phyloP scores from a whole-genome alignment of 2,329 filamentous ascomycete genomes.

The Drechslerella coelobrocha region DNA sequence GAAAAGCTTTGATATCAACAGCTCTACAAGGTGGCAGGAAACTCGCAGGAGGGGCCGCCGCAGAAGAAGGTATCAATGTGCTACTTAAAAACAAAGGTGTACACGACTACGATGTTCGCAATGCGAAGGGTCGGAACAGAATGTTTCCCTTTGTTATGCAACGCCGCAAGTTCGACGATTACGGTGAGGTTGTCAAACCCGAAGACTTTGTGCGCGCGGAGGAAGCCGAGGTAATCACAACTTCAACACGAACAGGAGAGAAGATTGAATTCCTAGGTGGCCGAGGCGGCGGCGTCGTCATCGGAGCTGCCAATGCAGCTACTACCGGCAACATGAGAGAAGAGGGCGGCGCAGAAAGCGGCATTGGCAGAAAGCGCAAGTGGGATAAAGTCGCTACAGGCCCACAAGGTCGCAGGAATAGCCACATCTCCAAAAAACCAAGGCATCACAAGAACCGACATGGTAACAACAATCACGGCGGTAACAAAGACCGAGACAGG shows the following conservation, averaged over 20 bases:
- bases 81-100: slow-evolving; percentile 85
- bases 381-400: slow-evolving; percentile 73
- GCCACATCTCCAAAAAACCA: slow-evolving; percentile 38
- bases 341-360: slow-evolving; percentile 27
- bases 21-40: slow-evolving; percentile 67
- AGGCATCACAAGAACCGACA: slow-evolving; percentile 51
- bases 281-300: slow-evolving; percentile 51
- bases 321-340: background rate
- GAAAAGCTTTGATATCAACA: slow-evolving; percentile 85
- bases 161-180: slow-evolving; percentile 82
- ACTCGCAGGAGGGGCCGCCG: slow-evolving; percentile 56
- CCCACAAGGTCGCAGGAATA: slow-evolving; percentile 22
- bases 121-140: slow-evolving; percentile 88
- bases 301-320: background rate
- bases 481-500: slow-evolving; percentile 10
- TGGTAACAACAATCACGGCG: slow-evolving; percentile 54
- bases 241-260: slow-evolving; percentile 58
- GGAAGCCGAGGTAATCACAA: slow-evolving; percentile 76
- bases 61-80: slow-evolving; percentile 91
- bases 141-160: slow-evolving; percentile 88
- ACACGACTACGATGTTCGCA: slow-evolving; percentile 91
- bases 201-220: slow-evolving; percentile 94
- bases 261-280: slow-evolving; percentile 58
- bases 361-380: slow-evolving; percentile 86
- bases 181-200: slow-evolving; percentile 88